phyloP scores from a whole-genome alignment of 2,329 filamentous ascomycete genomes.

The Aulographum hederae region DNA sequence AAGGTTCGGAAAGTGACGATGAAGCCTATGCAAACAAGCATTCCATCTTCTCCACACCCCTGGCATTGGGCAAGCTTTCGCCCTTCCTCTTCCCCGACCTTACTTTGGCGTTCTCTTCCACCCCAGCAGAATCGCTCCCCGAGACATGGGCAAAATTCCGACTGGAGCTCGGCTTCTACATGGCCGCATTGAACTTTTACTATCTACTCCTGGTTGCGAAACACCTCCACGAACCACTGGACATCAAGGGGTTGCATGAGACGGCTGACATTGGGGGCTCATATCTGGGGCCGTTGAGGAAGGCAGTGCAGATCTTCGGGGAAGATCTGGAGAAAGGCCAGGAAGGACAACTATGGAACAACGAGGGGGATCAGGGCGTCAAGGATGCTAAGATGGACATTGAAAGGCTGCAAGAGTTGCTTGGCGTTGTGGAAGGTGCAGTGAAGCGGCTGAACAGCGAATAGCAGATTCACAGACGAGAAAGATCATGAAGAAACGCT shows the following conservation, averaged over 20 bases:
- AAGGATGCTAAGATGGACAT: too few species aligned
- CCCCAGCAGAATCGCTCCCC: constrained; percentile 16
- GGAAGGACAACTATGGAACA: too few species aligned
- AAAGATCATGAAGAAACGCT: too few species aligned
- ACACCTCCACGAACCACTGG: constrained; percentile 26
- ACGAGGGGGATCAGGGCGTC: too few species aligned
- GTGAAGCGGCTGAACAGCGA: too few species aligned
- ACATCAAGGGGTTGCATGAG: constrained; percentile 24
- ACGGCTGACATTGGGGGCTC: constrained; percentile 14
- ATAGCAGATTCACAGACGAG: too few species aligned
- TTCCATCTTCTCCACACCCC: constrained; percentile 27
- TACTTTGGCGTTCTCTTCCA: constrained; percentile 9
- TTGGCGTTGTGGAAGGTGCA: too few species aligned
- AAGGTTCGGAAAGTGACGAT: constrained; percentile 1
- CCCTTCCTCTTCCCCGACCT: constrained; percentile 34
- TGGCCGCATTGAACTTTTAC: constrained; percentile 39
- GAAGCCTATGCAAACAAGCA: constrained; percentile 1
- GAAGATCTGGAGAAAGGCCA: too few species aligned
- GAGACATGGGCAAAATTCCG: constrained; percentile 26
- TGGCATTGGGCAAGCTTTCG: constrained; percentile 28
- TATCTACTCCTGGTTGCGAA: constrained; percentile 34
- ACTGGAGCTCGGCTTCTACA: constrained; percentile 33
- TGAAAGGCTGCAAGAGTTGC: too few species aligned
- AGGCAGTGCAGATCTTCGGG: too few species aligned
- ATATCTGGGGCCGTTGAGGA: constrained; percentile 16